These are phyloP conservation scores for Ophiostoma sp. DNA, from an alignment of 2,329 filamentous ascomycete genomes.

Conservation along the genomic window DNA sequence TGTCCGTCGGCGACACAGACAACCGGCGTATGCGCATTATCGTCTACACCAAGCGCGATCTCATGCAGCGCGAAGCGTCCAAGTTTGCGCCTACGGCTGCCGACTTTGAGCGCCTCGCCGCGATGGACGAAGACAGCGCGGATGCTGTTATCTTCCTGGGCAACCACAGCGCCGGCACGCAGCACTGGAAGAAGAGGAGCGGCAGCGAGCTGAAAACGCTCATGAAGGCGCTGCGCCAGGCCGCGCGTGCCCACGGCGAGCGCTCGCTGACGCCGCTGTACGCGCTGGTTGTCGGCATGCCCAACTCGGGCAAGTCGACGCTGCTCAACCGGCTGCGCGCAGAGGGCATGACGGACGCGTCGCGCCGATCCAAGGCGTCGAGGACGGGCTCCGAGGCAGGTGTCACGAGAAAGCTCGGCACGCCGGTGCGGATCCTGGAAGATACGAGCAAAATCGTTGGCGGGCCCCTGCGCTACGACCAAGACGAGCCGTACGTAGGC, in stretches of 20 bases:
- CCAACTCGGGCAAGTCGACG: slow-evolving; percentile 93
- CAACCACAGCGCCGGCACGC: slow-evolving; percentile 39
- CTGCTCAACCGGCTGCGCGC: slow-evolving; percentile 81
- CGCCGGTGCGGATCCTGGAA: slow-evolving; percentile 68
- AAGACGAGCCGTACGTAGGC: background rate
- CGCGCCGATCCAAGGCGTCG: slow-evolving; percentile 58
- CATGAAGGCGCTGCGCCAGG: slow-evolving; percentile 45
- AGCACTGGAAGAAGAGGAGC: slow-evolving; percentile 38
- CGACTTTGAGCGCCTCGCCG: slow-evolving; percentile 30
- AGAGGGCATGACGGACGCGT: slow-evolving; percentile 50
- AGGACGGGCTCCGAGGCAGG: slow-evolving; percentile 82
- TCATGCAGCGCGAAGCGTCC: slow-evolving; percentile 43
- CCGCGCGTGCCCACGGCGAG: slow-evolving; percentile 39
- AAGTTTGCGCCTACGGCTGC: slow-evolving; percentile 15
- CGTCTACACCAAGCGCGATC: slow-evolving; percentile 86
- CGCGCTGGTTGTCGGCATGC: slow-evolving; percentile 90
- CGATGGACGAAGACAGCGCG: slow-evolving; percentile 41
- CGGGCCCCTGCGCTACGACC: background rate
- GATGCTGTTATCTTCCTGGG: slow-evolving; percentile 33
- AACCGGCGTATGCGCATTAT: slow-evolving; percentile 52
- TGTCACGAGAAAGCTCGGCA: slow-evolving; percentile 78
- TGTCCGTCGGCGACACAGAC: background rate
- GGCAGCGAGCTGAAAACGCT: slow-evolving; percentile 31
- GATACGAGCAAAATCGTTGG: slow-evolving; percentile 26
- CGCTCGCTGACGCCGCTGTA: slow-evolving; percentile 73